Base-by-base conservation (phyloP, 2,329 filamentous ascomycete genomes). In the Colletotrichum horii region DNA sequence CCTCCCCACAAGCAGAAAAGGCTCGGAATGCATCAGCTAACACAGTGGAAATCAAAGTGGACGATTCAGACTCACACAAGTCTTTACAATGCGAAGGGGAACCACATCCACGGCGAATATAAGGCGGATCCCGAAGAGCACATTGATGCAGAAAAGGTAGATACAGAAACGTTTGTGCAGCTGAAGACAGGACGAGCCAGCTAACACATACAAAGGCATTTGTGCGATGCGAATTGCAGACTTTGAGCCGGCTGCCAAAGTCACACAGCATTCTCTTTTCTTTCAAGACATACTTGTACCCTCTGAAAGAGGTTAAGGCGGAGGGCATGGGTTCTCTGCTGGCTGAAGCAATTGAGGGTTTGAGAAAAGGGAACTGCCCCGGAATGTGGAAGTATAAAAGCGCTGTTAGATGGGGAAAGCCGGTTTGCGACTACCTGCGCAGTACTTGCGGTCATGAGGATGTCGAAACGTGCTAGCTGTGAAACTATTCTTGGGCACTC, bases 281-380 rank as follows among this genome's bases (percentile, higher is more conserved):
- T 11, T 89, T 91, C 83, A 91, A 91, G 82, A 90, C 89, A 0
- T 90, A 90, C 74, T 74, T 90, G 19, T 90, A 90, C 67, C 85
- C 87, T 0, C 73, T 91, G 0, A 75, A 80, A 8, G 84, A 89
- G 5, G 84, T 91, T 78, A 90, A 88, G 77, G 83, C 80, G 1
- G 89, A 91, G 66, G 89, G 88, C 0, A 79, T 86, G 3, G 89
- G 89, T 0, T 81, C 81, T 2, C 79, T 85, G 34, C 81, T 91
- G 19, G 88, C 88, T 0, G 86, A 89, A 52, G 88, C 89, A 0
- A 88, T 91, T 19, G 87, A 91, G 67, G 89, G 89, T 1, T 77
- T 91, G 70, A 83, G 84, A 72, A 77, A 77, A 28, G 89, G 89
- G 3, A 91, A 91, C 76, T 88, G 87, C 4, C 87, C 87, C 0